Percentiles rank a stretch among this genome's conserved stretches.
phyloP scores from a whole-genome alignment of 192 early-diverging fungal genomes.

The Podila minutissima region DNA sequence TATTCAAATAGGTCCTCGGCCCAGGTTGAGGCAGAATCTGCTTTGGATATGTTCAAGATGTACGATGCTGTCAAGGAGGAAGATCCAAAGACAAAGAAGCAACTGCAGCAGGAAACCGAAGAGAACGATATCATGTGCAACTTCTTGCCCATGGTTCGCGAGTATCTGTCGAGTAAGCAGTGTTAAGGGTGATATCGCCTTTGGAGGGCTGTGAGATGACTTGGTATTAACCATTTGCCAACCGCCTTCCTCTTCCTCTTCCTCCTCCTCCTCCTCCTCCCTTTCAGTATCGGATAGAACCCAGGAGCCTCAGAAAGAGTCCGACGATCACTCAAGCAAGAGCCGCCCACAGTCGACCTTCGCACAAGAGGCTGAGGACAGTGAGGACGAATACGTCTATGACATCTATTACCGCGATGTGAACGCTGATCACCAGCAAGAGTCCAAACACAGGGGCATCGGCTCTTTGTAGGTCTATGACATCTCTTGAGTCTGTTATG shows the following conservation, averaged over 20 bases:
- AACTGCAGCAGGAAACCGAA: conserved; percentile 53
- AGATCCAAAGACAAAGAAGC: conserved; percentile 50
- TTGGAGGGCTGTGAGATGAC: background rate
- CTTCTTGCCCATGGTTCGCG: conserved; percentile 75
- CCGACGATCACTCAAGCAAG: conserved; percentile 8
- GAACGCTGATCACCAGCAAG: conserved; percentile 17
- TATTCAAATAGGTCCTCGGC: conserved; percentile 15
- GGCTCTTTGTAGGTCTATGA: conserved; percentile 56
- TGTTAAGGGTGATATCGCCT: background rate
- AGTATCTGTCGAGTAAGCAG: conserved; percentile 66
- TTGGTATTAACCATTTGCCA: background rate
- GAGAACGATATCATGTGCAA: conserved; percentile 66
- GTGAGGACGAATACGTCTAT: conserved; percentile 76
- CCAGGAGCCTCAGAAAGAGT: conserved; percentile 11
- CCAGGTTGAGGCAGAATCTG: conserved; percentile 52
- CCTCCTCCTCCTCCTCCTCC: background rate
- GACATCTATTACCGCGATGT: conserved; percentile 77
- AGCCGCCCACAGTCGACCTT: background rate
- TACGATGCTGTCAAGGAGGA: conserved; percentile 75
- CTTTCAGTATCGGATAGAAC: conserved; percentile 17
- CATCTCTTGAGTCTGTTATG: background rate
- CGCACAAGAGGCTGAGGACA: conserved; percentile 17
- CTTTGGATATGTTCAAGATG: conserved; percentile 63
- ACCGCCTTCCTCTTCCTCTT: no score
- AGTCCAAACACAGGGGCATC: conserved; percentile 39